These are phyloP conservation scores for Pycnococcus provasolii DNA, from an alignment of 139 green algal species.

Conservation along the genomic window DNA sequence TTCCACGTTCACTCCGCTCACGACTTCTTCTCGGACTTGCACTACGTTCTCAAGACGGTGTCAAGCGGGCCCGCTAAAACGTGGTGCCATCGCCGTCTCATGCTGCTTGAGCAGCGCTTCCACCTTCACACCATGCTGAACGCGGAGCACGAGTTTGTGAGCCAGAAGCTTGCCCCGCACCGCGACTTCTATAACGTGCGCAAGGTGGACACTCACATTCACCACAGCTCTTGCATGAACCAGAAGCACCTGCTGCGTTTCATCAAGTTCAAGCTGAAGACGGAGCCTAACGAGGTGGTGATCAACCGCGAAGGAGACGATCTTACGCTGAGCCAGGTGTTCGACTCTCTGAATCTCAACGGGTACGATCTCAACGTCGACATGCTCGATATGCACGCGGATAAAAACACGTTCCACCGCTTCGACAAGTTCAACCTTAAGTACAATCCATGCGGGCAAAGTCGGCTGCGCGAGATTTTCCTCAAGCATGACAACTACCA, in stretches of 20 bases:
- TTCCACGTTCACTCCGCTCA: slow-evolving; percentile 9
- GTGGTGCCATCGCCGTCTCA: slow-evolving; percentile 85
- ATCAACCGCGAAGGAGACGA: slow-evolving; percentile 86
- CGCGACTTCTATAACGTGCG: slow-evolving; percentile 99
- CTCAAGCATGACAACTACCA: slow-evolving; percentile 87
- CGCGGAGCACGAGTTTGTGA: slow-evolving; percentile 91
- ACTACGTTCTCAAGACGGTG: not conserved
- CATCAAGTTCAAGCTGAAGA: slow-evolving; percentile 93
- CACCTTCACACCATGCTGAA: slow-evolving; percentile 97
- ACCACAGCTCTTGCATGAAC: slow-evolving; percentile 98
- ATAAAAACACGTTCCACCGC: slow-evolving; percentile 98
- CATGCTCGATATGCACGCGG: slow-evolving; percentile 95
- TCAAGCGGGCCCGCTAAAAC: slow-evolving; percentile 69
- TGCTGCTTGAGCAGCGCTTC: slow-evolving; percentile 97
- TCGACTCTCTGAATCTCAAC: slow-evolving; percentile 63
- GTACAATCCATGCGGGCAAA: slow-evolving; percentile 98
- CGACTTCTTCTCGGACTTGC: not conserved
- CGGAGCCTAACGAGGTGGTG: slow-evolving; percentile 90
- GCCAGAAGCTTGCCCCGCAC: slow-evolving; percentile 91
- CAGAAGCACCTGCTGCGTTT: slow-evolving; percentile 99
- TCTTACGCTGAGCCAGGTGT: slow-evolving; percentile 82
- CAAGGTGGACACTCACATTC: slow-evolving; percentile 96
- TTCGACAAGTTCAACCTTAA: slow-evolving; percentile 81
- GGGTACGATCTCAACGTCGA: slow-evolving; percentile 95
- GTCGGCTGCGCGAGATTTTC: slow-evolving; percentile 93